These are phyloP conservation scores for Monosporozyma siamensis DNA, from an alignment of 805 yeast species.

Conservation along the genomic window DNA sequence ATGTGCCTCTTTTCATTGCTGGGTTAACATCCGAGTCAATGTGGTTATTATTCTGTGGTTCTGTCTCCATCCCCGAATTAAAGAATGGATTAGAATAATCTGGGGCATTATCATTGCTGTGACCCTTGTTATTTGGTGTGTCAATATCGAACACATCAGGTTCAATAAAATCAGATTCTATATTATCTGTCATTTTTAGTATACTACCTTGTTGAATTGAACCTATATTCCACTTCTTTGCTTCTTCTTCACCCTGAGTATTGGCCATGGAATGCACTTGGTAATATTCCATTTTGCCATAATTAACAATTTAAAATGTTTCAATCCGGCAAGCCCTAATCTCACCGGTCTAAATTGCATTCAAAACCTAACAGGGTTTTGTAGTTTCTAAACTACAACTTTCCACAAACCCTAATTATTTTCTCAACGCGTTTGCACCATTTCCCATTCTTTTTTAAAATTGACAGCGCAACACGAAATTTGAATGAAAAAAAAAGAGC, in stretches of 20 bases:
- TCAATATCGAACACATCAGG: slow-evolving; percentile 8
- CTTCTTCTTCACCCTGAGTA: not conserved
- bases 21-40: not conserved
- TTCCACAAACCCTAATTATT: not conserved
- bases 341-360: no score
- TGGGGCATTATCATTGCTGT: not conserved
- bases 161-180: slow-evolving; percentile 25
- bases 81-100: slow-evolving; percentile 1
- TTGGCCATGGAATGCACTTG: no score
- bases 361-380: no score
- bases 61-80: not conserved
- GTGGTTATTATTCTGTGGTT: not conserved
- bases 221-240: no score
- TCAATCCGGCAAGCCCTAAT: not conserved
- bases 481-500: no score
- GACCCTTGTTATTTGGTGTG: not conserved
- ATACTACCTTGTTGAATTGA: no score
- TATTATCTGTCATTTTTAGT: slow-evolving; percentile 4
- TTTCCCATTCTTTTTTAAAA: no score
- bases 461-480: not conserved
- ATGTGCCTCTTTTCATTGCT: slow-evolving; percentile 22
- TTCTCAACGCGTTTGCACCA: no score
- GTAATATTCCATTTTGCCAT: no score
- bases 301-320: no score
- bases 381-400: no score